These are phyloP conservation scores for Skeletonema marinoi DNA, from an alignment of 108 stramenopile genomes.

Conservation along the genomic window DNA sequence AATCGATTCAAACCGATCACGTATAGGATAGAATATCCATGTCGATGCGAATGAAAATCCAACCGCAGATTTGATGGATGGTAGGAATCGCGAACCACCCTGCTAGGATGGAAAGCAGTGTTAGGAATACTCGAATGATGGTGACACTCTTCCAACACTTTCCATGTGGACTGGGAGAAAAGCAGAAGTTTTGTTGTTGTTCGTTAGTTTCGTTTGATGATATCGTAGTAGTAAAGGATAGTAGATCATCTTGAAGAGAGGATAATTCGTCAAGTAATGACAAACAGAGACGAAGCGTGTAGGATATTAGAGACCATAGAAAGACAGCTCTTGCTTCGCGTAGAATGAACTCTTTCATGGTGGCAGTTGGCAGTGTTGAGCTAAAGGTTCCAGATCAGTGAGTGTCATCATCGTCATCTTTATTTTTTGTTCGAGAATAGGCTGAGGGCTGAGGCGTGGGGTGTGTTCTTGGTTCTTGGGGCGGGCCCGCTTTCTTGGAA, in stretches of 20 bases:
- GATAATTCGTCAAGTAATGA: slow-evolving; percentile 7
- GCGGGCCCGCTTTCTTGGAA: too few relatives aligned
- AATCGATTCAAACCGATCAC: slow-evolving; percentile 24
- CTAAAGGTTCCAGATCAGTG: too few relatives aligned
- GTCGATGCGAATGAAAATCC: slow-evolving; percentile 28
- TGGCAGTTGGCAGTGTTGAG: too few relatives aligned
- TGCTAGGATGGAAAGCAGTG: slow-evolving; percentile 2
- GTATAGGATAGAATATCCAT: not conserved
- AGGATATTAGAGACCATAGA: slow-evolving; percentile 3
- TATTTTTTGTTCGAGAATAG: too few relatives aligned
- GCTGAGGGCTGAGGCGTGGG: too few relatives aligned
- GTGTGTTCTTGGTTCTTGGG: too few relatives aligned
- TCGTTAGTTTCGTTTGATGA: not conserved
- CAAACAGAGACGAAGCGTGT: slow-evolving; percentile 1
- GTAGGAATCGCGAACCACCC: not conserved
- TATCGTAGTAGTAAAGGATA: too few relatives aligned
- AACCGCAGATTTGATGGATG: not conserved
- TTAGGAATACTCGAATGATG: not conserved
- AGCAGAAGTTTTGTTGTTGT: not conserved
- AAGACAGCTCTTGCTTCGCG: slow-evolving; percentile 13
- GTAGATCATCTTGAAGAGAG: not conserved
- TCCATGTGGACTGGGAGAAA: not conserved
- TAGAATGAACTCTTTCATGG: not conserved
- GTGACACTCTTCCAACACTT: not conserved
- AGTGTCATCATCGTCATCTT: too few relatives aligned